These are phyloP conservation scores for Aegilops bicornis DNA, from an alignment of 176 grass and related monocot species.

Conservation along the genomic window DNA sequence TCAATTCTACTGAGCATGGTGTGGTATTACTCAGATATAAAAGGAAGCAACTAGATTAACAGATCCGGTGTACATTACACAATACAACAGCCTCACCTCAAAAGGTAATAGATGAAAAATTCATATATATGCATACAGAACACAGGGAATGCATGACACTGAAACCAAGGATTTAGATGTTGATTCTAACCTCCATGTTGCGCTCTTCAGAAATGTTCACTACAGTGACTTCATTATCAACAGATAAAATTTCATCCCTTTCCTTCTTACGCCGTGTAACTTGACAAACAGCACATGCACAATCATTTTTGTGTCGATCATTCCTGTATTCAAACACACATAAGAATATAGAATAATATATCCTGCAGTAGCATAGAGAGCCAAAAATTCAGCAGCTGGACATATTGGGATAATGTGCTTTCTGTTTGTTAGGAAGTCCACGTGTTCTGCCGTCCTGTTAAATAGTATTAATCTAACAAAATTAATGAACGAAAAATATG, in stretches of 20 bases:
- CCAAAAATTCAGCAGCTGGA: background rate
- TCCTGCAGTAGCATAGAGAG: background rate
- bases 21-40: background rate
- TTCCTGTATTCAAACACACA: slow-evolving; percentile 51
- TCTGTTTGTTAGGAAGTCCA: background rate
- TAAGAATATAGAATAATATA: slow-evolving; percentile 19
- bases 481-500: background rate
- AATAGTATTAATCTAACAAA: background rate
- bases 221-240: slow-evolving; percentile 47
- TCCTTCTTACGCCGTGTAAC: slow-evolving; percentile 78
- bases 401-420: background rate
- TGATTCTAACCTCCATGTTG: slow-evolving; percentile 57
- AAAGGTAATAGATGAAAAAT: background rate
- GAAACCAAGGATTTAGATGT: slow-evolving; percentile 11
- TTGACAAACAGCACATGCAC: slow-evolving; percentile 76
- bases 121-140: background rate
- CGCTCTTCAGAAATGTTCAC: slow-evolving; percentile 43
- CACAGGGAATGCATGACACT: background rate
- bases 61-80: background rate
- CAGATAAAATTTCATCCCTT: slow-evolving; percentile 55
- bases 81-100: background rate
- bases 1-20: background rate
- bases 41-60: slow-evolving; percentile 8
- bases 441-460: background rate
- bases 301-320: slow-evolving; percentile 73